phyloP scores from a whole-genome alignment of 1,284 basidiomycete genomes.

The Stereum hirsutum region DNA sequence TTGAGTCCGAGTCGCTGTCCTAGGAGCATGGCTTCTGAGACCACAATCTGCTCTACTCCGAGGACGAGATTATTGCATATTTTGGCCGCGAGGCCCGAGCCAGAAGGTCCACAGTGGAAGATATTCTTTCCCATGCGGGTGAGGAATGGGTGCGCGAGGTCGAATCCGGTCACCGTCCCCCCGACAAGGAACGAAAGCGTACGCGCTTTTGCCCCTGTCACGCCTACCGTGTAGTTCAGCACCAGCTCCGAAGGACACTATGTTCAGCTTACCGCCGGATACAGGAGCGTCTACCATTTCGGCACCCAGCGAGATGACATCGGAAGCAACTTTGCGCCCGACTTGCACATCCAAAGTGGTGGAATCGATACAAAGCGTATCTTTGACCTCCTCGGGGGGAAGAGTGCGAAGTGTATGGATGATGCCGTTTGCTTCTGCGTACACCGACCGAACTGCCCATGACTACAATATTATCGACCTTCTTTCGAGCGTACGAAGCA shows the following conservation, averaged over 20 bases:
- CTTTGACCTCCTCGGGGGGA: slow-evolving; percentile 25
- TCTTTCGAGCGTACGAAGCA: too few species aligned
- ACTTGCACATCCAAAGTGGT: slow-evolving; percentile 79
- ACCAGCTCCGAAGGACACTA: neutral
- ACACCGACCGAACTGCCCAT: slow-evolving; percentile 72
- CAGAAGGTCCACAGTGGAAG: slow-evolving; percentile 81
- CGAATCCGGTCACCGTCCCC: slow-evolving; percentile 54
- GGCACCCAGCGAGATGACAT: slow-evolving; percentile 50
- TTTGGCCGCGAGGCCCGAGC: slow-evolving; percentile 80
- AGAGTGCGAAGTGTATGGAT: slow-evolving; percentile 45
- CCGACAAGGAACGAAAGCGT: slow-evolving; percentile 90
- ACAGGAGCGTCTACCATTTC: slow-evolving; percentile 87
- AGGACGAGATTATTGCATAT: slow-evolving; percentile 83
- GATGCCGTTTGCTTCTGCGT: slow-evolving; percentile 47
- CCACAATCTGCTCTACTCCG: slow-evolving; percentile 71
- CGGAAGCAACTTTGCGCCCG: slow-evolving; percentile 52
- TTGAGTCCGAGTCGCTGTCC: slow-evolving; percentile 72
- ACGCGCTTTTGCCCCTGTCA: slow-evolving; percentile 76
- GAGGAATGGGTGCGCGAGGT: slow-evolving; percentile 51
- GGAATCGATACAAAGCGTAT: slow-evolving; percentile 76
- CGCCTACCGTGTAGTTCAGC: slow-evolving; percentile 35
- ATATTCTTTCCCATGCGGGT: slow-evolving; percentile 75
- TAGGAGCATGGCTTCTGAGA: slow-evolving; percentile 80
- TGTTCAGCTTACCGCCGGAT: slow-evolving; percentile 58
- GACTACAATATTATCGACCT: too few species aligned